Evolutionary conservation across 306 rosid species (phyloP).

Genomic region (Gastrolobium bilobum): DNA sequence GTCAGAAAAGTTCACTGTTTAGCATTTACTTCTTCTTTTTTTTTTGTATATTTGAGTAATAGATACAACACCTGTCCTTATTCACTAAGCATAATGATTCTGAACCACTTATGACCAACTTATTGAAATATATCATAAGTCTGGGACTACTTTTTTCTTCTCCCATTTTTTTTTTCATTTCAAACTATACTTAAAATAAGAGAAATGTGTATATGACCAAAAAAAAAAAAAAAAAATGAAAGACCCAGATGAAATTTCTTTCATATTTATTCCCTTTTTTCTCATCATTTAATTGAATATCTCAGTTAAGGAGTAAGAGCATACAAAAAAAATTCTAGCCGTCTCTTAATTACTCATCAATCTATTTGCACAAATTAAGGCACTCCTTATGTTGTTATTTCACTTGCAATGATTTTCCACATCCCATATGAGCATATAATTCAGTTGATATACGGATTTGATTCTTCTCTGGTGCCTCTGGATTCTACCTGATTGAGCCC

Average conservation of each 20-base stretch:
- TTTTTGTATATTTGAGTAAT: constrained; percentile 38
- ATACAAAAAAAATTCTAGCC: background rate
- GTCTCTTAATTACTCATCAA: constrained; percentile 27
- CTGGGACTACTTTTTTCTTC: background rate
- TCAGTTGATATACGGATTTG: constrained; percentile 25
- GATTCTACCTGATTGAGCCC: constrained; percentile 47
- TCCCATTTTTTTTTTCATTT: background rate
- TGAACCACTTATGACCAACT: constrained; percentile 36
- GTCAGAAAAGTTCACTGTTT: constrained; percentile 39
- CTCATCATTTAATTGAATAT: constrained; percentile 21
- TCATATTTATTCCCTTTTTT: background rate
- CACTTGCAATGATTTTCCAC: constrained; percentile 41
- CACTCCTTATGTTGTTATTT: constrained; percentile 14
- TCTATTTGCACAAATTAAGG: constrained; percentile 38
- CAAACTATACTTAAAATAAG: background rate
- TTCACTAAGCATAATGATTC: constrained; percentile 33
- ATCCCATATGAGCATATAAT: constrained; percentile 39
- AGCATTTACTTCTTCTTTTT: constrained; percentile 34
- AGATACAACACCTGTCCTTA: constrained; percentile 40
- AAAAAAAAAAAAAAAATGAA: background rate
- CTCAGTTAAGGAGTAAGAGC: background rate
- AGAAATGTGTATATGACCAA: background rate
- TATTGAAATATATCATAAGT: background rate
- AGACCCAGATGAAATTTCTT: background rate
- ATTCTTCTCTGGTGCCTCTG: constrained; percentile 42